These are phyloP conservation scores for Saturnispora besseyi DNA, from an alignment of 805 yeast genomes.

Conservation along the genomic window DNA sequence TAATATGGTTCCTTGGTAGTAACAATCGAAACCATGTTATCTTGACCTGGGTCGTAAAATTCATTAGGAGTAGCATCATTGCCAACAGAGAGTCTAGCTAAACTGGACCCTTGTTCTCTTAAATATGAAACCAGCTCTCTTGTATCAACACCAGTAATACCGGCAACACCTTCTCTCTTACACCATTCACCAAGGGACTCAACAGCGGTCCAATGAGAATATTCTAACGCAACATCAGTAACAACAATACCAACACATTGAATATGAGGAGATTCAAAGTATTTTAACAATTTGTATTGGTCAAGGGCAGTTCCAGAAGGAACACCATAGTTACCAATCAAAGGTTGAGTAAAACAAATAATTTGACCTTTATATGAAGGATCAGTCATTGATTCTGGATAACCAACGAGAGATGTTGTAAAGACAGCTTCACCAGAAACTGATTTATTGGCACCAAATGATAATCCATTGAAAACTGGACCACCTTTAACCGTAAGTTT, in stretches of 20 bases:
- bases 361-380: conserved; percentile 98
- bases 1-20: conserved; percentile 95
- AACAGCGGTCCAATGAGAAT: conserved; percentile 99
- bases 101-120: conserved; percentile 93
- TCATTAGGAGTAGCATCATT: conserved; percentile 88
- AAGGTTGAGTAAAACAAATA: conserved; percentile 89
- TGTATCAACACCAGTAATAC: conserved; percentile 95
- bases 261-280: conserved; percentile 82
- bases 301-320: conserved; percentile 79
- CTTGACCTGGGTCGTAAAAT: conserved; percentile 81
- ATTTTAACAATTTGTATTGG: conserved; percentile 74
- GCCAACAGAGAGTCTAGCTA: conserved; percentile 84
- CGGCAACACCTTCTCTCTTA: conserved; percentile 90
- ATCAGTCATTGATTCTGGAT: conserved; percentile 96
- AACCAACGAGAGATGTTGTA: conserved; percentile 95
- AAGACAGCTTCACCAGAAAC: conserved; percentile 96
- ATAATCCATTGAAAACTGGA: conserved; percentile 84
- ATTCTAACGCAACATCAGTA: conserved; percentile 87
- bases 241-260: conserved; percentile 97
- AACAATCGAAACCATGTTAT: conserved; percentile 86
- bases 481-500: conserved; percentile 88
- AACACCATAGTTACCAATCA: conserved; percentile 97
- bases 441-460: conserved; percentile 91
- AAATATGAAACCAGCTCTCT: conserved; percentile 86
- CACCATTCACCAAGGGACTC: conserved; percentile 95